Evolutionary conservation across 1,284 basidiomycete genomes (phyloP).

Genomic region (Apiotrichum laibachii): DNA sequence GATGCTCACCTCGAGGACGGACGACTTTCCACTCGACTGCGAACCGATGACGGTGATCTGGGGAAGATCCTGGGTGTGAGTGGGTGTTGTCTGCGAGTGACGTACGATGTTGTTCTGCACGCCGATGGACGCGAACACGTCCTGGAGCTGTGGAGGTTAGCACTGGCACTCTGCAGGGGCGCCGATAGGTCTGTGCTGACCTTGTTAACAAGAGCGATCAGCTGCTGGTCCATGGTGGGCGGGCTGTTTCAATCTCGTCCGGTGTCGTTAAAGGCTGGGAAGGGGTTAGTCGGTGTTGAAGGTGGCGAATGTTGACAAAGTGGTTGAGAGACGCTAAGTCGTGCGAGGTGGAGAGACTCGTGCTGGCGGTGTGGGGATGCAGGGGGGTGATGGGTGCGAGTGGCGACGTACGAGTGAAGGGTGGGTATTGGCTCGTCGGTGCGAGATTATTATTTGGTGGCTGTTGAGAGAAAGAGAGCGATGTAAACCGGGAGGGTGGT

Average conservation of each 20-base stretch:
- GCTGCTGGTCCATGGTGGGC: constrained; percentile 50
- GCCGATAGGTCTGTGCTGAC: constrained; percentile 24
- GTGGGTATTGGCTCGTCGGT: neutral
- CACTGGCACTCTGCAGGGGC: neutral
- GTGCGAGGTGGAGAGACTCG: neutral
- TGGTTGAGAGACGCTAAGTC: neutral
- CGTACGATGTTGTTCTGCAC: constrained; percentile 53
- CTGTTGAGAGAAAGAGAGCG: neutral
- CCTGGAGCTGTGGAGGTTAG: constrained; percentile 51
- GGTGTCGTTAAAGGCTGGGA: constrained; percentile 6
- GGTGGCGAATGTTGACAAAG: neutral
- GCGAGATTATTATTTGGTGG: neutral
- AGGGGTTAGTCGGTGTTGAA: neutral
- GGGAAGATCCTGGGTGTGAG: constrained; percentile 53
- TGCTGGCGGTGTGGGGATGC: no score
- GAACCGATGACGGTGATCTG: constrained; percentile 59
- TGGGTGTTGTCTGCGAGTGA: neutral
- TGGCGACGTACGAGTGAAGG: neutral
- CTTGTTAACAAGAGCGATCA: constrained; percentile 54
- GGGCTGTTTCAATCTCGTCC: constrained; percentile 7
- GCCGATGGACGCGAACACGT: constrained; percentile 56
- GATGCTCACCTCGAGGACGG: constrained; percentile 54
- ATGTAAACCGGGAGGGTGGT: no score
- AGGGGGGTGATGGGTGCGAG: neutral
- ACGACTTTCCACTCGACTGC: constrained; percentile 58